phyloP scores from a whole-genome alignment of 2,329 filamentous ascomycete species.

The Colletotrichum nymphaeae region DNA sequence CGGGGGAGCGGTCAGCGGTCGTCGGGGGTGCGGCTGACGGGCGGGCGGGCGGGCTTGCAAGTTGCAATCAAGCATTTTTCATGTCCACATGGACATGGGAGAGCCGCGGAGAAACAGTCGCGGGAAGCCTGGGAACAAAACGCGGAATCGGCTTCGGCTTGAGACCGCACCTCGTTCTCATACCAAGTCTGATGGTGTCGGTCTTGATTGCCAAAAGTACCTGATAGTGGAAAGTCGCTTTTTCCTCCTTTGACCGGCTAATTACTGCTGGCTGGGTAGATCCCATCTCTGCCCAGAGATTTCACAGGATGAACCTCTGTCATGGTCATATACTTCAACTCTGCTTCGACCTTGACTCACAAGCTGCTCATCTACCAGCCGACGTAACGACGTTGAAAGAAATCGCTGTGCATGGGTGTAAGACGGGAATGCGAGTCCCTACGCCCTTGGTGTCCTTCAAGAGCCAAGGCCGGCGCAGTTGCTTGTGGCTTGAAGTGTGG shows the following conservation, averaged over 20 bases:
- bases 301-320: neutral
- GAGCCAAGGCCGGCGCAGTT: neutral
- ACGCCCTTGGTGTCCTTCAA: conserved; percentile 12
- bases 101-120: neutral
- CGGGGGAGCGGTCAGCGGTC: neutral
- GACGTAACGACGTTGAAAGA: neutral
- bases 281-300: neutral
- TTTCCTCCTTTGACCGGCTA: neutral
- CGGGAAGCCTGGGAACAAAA: neutral
- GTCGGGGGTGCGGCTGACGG: neutral
- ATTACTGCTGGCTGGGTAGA: neutral
- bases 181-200: neutral
- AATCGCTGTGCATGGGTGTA: neutral
- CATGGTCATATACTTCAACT: neutral
- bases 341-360: neutral
- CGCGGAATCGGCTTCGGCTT: neutral
- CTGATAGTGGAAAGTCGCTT: neutral
- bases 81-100: neutral
- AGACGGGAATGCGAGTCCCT: neutral
- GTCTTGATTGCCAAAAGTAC: neutral
- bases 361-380: neutral
- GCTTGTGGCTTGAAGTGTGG: neutral
- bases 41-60: no score
- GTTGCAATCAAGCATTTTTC: neutral
- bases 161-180: neutral